Conservation (phyloP, 768 basidiomycete species). For the Lentinus brumalis region DNA sequence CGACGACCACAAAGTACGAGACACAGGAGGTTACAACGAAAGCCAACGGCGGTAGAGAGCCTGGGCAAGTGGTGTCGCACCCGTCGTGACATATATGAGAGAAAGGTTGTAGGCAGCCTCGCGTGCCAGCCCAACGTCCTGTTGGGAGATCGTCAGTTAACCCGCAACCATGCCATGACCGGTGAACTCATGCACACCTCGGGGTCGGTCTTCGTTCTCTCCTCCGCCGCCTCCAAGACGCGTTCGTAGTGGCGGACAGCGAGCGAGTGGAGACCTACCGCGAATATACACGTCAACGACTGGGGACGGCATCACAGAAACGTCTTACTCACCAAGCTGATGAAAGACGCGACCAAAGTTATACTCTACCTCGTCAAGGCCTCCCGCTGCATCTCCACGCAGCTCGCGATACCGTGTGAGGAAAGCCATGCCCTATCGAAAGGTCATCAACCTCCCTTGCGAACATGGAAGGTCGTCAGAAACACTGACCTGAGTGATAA, state of each 20-base stretch:
- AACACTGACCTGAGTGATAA: slow-evolving; percentile 66
- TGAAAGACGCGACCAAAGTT: slow-evolving; percentile 94
- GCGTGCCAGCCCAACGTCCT: slow-evolving; percentile 57
- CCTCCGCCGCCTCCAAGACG: slow-evolving; percentile 66
- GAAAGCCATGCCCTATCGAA: slow-evolving; percentile 77
- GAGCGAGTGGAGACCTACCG: slow-evolving; percentile 72
- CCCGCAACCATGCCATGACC: too few relatives aligned
- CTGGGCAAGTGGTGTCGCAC: slow-evolving; percentile 70
- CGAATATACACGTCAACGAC: neutral
- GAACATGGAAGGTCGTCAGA: neutral
- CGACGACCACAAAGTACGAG: too few relatives aligned
- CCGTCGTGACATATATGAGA: slow-evolving; percentile 78
- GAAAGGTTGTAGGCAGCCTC: slow-evolving; percentile 91
- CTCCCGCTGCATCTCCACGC: slow-evolving; percentile 45
- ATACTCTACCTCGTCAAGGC: slow-evolving; percentile 80
- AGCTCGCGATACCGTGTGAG: slow-evolving; percentile 77
- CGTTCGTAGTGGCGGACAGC: slow-evolving; percentile 85
- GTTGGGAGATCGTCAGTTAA: neutral
- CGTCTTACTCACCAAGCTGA: slow-evolving; percentile 66
- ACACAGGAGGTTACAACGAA: slow-evolving; percentile 48
- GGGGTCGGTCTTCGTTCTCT: slow-evolving; percentile 32
- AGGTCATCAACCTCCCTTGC: neutral
- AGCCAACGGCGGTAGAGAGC: slow-evolving; percentile 78
- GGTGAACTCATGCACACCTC: slow-evolving; percentile 31
- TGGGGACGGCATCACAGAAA: neutral